A percentile compares a stretch with the other conserved stretches of the same genome.
Conservation (phyloP, 768 basidiomycete species). For the Lactifluus hygrophoroides region DNA sequence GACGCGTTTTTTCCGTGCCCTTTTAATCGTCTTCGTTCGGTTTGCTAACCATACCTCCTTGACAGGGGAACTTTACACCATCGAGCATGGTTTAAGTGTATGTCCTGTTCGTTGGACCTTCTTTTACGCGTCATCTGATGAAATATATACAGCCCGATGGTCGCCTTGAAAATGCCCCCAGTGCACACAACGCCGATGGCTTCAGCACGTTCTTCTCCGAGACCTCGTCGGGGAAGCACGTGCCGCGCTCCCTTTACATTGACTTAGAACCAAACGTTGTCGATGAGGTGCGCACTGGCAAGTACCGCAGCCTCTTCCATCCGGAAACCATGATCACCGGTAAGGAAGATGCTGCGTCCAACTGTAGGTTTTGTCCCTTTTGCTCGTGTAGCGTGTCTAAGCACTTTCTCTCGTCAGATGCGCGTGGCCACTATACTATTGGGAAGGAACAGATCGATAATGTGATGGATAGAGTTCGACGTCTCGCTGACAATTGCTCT, state of each 20-base stretch:
- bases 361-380: conserved; percentile 54
- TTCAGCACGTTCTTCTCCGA: conserved; percentile 99
- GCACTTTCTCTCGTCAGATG: conserved; percentile 48
- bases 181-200: conserved; percentile 73
- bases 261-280: conserved; percentile 97
- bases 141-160: conserved; percentile 75
- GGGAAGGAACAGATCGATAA: conserved; percentile 97
- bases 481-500: conserved; percentile 94
- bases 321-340: conserved; percentile 97
- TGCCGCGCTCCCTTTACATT: conserved; percentile 94
- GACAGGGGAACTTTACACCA: conserved; percentile 95
- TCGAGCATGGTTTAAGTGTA: conserved; percentile 96
- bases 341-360: conserved; percentile 99
- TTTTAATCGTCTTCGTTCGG: not conserved
- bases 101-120: conserved; percentile 29
- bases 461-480: conserved; percentile 95
- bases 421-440: conserved; percentile 97
- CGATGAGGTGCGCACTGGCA: conserved; percentile 92
- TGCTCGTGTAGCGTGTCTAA: not conserved
- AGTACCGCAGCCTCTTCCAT: conserved; percentile 96
- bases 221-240: conserved; percentile 92
- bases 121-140: conserved; percentile 10
- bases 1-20: not conserved
- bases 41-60: conserved; percentile 15
- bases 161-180: conserved; percentile 72